These are phyloP conservation scores for Argentina anserina DNA, from an alignment of 306 rosid species.

Conservation along the genomic window DNA sequence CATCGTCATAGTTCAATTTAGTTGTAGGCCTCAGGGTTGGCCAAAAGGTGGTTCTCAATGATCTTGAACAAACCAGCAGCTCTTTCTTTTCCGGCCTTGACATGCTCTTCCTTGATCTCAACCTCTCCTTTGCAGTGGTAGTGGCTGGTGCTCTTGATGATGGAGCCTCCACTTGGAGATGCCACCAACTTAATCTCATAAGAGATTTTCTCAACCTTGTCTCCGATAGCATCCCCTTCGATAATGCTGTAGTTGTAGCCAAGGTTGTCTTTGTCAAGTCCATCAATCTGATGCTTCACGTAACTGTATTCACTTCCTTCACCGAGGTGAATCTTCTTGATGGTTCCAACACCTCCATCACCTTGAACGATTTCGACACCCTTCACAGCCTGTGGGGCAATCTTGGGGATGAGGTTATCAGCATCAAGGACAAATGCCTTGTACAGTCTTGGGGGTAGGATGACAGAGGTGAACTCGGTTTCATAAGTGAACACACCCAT, in stretches of 20 bases:
- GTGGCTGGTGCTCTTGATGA: conserved; percentile 25
- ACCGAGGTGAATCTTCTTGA: too few species aligned
- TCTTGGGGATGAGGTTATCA: too few species aligned
- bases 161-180: conserved; percentile 31
- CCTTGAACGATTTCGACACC: too few species aligned
- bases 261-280: too few species aligned
- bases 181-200: conserved; percentile 28
- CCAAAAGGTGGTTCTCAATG: conserved; percentile 20
- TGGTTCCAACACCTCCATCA: not conserved
- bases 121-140: conserved; percentile 24
- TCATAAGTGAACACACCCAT: conserved; percentile 21
- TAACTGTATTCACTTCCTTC: too few species aligned
- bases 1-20: not conserved
- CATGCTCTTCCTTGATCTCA: not conserved
- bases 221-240: conserved; percentile 34
- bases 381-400: too few species aligned
- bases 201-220: conserved; percentile 30
- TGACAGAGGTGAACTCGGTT: not conserved
- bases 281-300: too few species aligned
- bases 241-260: conserved; percentile 32
- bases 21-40: conserved; percentile 34
- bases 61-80: not conserved
- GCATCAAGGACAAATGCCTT: too few species aligned
- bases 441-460: too few species aligned
- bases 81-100: not conserved